Evolutionary conservation across 1,284 basidiomycete species (phyloP), one percentile per base, ranked within the genome.

Genomic region (Agaricales sp.): DNA sequence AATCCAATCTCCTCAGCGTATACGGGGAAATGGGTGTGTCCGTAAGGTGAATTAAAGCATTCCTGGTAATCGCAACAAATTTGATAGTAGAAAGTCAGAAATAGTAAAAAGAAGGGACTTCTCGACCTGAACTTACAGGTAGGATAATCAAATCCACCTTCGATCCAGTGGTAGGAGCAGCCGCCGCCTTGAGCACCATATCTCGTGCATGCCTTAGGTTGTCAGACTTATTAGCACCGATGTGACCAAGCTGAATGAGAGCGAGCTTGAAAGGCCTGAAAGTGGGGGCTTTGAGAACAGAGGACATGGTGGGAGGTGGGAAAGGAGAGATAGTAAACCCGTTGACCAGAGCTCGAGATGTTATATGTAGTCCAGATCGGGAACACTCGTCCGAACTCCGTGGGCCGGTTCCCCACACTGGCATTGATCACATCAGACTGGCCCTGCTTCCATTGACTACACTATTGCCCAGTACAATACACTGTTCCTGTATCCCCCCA

Each of bases 31-130:
- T 87, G 79, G 3, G 75, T 72, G 54, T 90, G 84, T 0, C 94
- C 94, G 60, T 99, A 99, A 0, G 94, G 93, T 12, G 91, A 94
- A 66, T 99, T 99, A 74, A 99, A 99, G 69, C 92, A 92, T 76
- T 99, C 95, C 82, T 94, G 58, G 19, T 47, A 24, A 19, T 43
- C 11, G 25, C 25, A 14, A 6, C 26, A 26, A 14, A 23, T 18
- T 23, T 43, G 47, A 35, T 24, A 37, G 11, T 24, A 38, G 4
- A 45, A 18, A 39, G 25, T 26, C 43, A 35, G 26, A 48, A 14
- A 20, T 16, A 12, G 25, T n/a, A 39, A 48, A 14, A 51, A n/a
- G 44, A 51, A 26, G n/a, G 19, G 4, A 19, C 23, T 22, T 45
- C 16, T 49, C 22, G 26, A 30, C 26, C 14, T 6, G 26, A 12